Conservation (phyloP, 257 asterid genomes). For the Echium plantagineum region DNA sequence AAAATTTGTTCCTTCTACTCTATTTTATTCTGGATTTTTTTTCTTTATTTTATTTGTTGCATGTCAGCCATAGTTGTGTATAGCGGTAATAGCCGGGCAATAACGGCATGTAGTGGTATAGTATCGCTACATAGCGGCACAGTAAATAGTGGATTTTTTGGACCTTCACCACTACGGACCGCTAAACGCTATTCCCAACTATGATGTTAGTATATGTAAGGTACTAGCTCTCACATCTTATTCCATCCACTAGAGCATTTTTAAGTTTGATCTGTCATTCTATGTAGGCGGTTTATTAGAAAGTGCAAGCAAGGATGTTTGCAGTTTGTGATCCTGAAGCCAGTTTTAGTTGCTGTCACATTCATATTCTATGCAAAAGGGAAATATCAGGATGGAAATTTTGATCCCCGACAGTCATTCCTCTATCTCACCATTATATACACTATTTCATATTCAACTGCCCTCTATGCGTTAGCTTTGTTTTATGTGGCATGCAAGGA, state of each 20-base stretch:
- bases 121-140: too few species aligned
- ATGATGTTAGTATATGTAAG: neutral
- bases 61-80: too few species aligned
- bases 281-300: constrained; percentile 89
- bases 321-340: constrained; percentile 98
- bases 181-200: too few species aligned
- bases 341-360: constrained; percentile 65
- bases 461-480: constrained; percentile 86
- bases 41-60: neutral
- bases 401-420: constrained; percentile 75
- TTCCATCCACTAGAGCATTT: neutral
- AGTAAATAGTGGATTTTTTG: too few species aligned
- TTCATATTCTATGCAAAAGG: constrained; percentile 81
- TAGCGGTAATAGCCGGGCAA: too few species aligned
- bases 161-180: too few species aligned
- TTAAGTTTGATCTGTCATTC: constrained; percentile 1
- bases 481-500: constrained; percentile 92
- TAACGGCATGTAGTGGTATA: too few species aligned
- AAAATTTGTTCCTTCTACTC: neutral
- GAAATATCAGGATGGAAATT: constrained; percentile 85
- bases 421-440: constrained; percentile 93
- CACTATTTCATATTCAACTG: constrained; percentile 83
- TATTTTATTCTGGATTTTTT: neutral
- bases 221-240: neutral
- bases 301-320: constrained; percentile 95